These are phyloP conservation scores for Terana coerulea DNA, from an alignment of 768 basidiomycete species.

Conservation along the genomic window DNA sequence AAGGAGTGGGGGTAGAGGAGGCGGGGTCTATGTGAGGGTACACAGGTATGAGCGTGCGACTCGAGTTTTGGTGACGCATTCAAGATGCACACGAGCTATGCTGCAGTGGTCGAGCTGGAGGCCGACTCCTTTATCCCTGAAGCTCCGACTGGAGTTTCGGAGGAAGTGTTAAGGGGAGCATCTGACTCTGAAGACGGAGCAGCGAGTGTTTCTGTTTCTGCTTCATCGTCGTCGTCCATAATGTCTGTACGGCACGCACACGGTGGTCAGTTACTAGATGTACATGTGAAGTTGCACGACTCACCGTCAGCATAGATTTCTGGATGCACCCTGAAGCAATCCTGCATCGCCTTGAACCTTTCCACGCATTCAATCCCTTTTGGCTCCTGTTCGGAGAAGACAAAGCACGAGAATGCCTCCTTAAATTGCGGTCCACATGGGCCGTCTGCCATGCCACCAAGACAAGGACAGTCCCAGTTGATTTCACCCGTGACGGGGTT, in stretches of 20 bases:
- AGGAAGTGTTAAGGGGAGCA: background rate
- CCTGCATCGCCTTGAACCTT: slow-evolving; percentile 96
- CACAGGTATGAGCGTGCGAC: too few relatives aligned
- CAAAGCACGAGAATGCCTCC: slow-evolving; percentile 95
- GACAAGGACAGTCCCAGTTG: slow-evolving; percentile 99
- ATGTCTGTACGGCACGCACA: slow-evolving; percentile 42
- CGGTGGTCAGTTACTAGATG: slow-evolving; percentile 5
- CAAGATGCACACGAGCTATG: too few relatives aligned
- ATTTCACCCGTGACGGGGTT: slow-evolving; percentile 98
- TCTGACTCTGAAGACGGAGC: background rate
- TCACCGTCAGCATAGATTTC: slow-evolving; percentile 93
- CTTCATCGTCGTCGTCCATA: slow-evolving; percentile 65
- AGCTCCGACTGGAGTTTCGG: background rate
- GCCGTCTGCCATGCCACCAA: slow-evolving; percentile 98
- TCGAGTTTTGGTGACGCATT: too few relatives aligned
- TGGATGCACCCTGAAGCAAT: slow-evolving; percentile 94
- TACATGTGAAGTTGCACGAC: slow-evolving; percentile 22
- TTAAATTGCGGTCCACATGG: slow-evolving; percentile 93
- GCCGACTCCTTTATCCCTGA: background rate
- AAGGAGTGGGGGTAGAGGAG: background rate
- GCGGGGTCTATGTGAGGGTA: background rate
- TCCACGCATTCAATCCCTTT: slow-evolving; percentile 98
- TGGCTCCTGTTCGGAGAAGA: slow-evolving; percentile 90
- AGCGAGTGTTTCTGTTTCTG: slow-evolving; percentile 24
- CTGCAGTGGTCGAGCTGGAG: background rate